These are phyloP conservation scores for Venturia nashicola DNA, from an alignment of 2,329 filamentous ascomycete genomes.

Conservation along the genomic window DNA sequence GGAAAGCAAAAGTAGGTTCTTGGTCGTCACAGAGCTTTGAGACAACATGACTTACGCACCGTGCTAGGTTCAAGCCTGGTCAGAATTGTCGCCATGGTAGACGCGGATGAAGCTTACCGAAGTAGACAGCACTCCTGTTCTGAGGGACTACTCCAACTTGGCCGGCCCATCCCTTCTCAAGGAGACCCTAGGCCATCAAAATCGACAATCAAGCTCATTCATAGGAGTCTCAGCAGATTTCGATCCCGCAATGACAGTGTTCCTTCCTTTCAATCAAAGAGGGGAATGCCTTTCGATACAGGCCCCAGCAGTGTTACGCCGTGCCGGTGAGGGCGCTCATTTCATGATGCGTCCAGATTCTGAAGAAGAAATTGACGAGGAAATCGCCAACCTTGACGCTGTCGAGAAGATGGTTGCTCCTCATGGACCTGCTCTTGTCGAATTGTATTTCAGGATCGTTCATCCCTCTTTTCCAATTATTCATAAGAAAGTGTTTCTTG, in stretches of 20 bases:
- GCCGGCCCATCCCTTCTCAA: slow-evolving; percentile 22
- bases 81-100: not conserved
- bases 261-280: slow-evolving; percentile 13
- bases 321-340: slow-evolving; percentile 15
- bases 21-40: not conserved
- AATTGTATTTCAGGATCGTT: slow-evolving; percentile 58
- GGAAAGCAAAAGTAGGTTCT: slow-evolving; percentile 1
- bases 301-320: slow-evolving; percentile 13
- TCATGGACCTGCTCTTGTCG: slow-evolving; percentile 56
- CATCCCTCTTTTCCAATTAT: slow-evolving; percentile 47
- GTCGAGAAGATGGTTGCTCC: slow-evolving; percentile 47
- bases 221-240: slow-evolving; percentile 20
- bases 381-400: slow-evolving; percentile 4
- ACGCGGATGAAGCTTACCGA: not conserved
- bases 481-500: slow-evolving; percentile 49
- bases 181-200: slow-evolving; percentile 22
- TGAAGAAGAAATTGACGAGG: slow-evolving; percentile 7
- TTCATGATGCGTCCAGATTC: slow-evolving; percentile 18
- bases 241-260: slow-evolving; percentile 17
- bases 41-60: not conserved
- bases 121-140: not conserved
- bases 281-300: slow-evolving; percentile 7
- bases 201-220: slow-evolving; percentile 18
- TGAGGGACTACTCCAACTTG: slow-evolving; percentile 20
- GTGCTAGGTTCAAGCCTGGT: not conserved